Evolutionary conservation across 345 rosid genomes (phyloP), one percentile per base, ranked within the genome.

Genomic region (Acer saccharum): DNA sequence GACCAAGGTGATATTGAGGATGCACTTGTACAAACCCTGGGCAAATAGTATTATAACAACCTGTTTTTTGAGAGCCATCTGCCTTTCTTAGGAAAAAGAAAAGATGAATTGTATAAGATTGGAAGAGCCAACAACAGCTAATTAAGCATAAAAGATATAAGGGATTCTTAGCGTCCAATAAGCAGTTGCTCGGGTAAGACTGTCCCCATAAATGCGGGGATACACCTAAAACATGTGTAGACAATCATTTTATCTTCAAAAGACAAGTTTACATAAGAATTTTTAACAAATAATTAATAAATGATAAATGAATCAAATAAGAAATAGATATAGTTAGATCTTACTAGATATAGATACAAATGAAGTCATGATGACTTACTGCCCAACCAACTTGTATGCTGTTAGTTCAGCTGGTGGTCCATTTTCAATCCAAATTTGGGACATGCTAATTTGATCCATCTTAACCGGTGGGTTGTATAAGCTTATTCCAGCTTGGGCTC

Each of bases 321-420:
- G 20, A 16, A 29, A 23, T 41, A n/a, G 17, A 8, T 39, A 32
- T 32, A 32, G 39, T 32, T 32, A 32, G 39, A 3, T 32, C 39
- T 32, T 32, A 32, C 4, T 32, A 32, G 3, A 17, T 66, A 10
- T 10, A 10, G 1, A 29, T 65, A 65, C 13, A 14, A 2, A 32
- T 32, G 1, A 62, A 1, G 0, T 23, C 12, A 2, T 41, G 25
- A 2, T 41, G 25, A 67, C 29, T 68, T 43, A 68, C 72, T 10
- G 72, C 57, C 72, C 57, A 68, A 20, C 57, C 29, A 20, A 21
- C 55, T 46, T 68, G 72, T n/a, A 68, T 68, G 11, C 17, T 43
- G 35, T 68, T 12, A 21, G 18, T 11, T 68, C 18, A 10, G 8
- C 6, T 0, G 54, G n/a, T 3, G 25, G 10, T 68, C 72, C 72